Conservation (phyloP, 2,329 filamentous ascomycete genomes). For the Alternaria sp. region DNA sequence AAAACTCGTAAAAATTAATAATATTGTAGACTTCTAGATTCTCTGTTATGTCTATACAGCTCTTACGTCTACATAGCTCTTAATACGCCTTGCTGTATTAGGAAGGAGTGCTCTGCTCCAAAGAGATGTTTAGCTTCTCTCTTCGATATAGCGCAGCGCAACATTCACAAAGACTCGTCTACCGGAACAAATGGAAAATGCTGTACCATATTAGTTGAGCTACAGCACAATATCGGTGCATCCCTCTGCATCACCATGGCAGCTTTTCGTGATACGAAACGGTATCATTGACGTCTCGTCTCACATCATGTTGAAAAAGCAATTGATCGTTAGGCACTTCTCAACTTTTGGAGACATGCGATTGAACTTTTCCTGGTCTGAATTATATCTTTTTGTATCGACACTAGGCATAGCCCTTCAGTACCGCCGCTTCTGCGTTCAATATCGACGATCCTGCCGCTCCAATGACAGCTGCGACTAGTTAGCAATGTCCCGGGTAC, state of each 20-base stretch:
- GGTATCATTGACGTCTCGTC: background rate
- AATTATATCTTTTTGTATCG: background rate
- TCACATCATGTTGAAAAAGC: background rate
- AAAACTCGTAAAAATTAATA: no score
- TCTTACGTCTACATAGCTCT: no score
- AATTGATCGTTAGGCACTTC: background rate
- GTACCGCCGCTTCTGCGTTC: constrained; percentile 89
- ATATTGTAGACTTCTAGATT: no score
- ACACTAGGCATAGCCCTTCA: constrained; percentile 77
- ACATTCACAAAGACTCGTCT: background rate
- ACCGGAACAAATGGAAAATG: no score
- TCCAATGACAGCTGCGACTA: constrained; percentile 75
- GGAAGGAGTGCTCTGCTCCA: no score
- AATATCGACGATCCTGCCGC: constrained; percentile 95
- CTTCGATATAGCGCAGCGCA: background rate
- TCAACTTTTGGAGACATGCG: background rate
- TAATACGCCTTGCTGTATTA: no score
- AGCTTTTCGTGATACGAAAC: background rate
- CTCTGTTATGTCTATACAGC: no score
- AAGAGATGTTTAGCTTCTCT: no score
- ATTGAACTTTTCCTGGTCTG: background rate
- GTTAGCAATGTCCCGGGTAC: constrained; percentile 25
- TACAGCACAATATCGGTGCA: background rate
- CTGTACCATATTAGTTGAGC: background rate
- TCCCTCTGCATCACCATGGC: background rate